Evolutionary conservation across 768 basidiomycete genomes (phyloP), one percentile per base, ranked within the genome.

Genomic region (Lyophyllum atratum): DNA sequence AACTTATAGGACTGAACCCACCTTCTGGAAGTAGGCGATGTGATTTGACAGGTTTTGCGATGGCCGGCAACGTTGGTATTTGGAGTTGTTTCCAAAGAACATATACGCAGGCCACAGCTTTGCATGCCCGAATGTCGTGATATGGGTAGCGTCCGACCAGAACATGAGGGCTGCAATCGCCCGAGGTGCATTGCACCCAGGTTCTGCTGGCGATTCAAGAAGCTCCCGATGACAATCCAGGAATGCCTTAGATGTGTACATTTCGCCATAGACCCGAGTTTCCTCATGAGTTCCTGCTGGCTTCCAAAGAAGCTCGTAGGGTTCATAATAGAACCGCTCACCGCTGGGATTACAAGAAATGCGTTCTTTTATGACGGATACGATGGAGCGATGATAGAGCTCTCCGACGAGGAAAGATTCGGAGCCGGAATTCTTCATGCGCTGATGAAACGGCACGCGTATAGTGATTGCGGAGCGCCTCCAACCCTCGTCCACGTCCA

Each of bases 11-110:
- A 29, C n/a, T 2, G 39, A 44, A 19, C 28, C 34, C 68, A 52
- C 77, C 62, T 59, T 74, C 19, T 47, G 39, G 28, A 59, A 49
- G 28, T 59, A 76, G 4, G 68, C 73, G 5, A 77, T 4, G 50
- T 72, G 72, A 45, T 71, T 31, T 6, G 29, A 5, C 29, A 31
- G 29, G 11, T 31, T 31, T 31, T 31, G 29, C 10, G 33, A 49
- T 17, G 47, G 47, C 6, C 28, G 47, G 26, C 28, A n/a, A 4
- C 33, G 33, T 6, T 17, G 17, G 22, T 43, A 43, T 21, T 43
- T 43, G 19, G 42, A 43, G 7, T 43, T 17, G 19, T 43, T 43
- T 43, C 42, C 42, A 19, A 43, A n/a, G 19, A 45, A 45, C 4
- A 24, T 25, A 15, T 45, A 45, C 3, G 44, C 44, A 14, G 44